Conservation (phyloP, 1,139 yeast genomes). For the Meyerozyma elateridarum region DNA sequence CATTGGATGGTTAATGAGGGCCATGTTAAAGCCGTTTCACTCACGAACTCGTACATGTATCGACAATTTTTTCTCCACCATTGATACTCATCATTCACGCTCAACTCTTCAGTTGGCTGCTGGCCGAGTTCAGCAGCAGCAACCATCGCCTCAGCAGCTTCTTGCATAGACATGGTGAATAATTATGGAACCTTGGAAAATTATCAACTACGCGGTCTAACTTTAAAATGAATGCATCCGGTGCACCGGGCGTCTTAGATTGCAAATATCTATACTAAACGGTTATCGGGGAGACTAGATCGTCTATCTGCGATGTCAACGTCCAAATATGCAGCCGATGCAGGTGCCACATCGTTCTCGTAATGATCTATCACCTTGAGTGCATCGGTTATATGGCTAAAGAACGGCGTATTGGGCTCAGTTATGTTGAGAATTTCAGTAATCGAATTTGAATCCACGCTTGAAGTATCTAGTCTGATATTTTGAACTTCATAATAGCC, state of each 20-base stretch:
- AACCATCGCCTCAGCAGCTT: slow-evolving; percentile 3
- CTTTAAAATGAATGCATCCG: too few species aligned
- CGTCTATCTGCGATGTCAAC: slow-evolving; percentile 8
- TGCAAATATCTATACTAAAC: not conserved
- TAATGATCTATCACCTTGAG: slow-evolving; percentile 37
- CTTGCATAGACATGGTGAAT: slow-evolving; percentile 2
- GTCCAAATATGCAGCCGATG: slow-evolving; percentile 7
- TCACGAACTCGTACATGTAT: slow-evolving; percentile 73
- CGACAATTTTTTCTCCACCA: slow-evolving; percentile 78
- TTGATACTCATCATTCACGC: slow-evolving; percentile 65
- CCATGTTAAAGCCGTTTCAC: slow-evolving; percentile 76
- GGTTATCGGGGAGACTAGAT: slow-evolving; percentile 8
- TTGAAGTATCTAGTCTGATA: not conserved
- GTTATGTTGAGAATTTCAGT: slow-evolving; percentile 22
- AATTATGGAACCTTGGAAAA: too few species aligned
- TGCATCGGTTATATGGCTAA: slow-evolving; percentile 39
- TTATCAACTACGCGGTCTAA: too few species aligned
- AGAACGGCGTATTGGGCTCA: slow-evolving; percentile 31
- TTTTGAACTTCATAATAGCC: slow-evolving; percentile 25
- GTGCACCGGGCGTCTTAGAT: too few species aligned
- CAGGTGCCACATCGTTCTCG: slow-evolving; percentile 16
- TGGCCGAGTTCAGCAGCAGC: slow-evolving; percentile 3
- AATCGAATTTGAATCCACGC: not conserved
- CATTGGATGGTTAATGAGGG: slow-evolving; percentile 77
- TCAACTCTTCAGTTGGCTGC: slow-evolving; percentile 23